Conservation (phyloP, 805 yeast genomes). For the Schwanniomyces pseudopolymorphus region DNA sequence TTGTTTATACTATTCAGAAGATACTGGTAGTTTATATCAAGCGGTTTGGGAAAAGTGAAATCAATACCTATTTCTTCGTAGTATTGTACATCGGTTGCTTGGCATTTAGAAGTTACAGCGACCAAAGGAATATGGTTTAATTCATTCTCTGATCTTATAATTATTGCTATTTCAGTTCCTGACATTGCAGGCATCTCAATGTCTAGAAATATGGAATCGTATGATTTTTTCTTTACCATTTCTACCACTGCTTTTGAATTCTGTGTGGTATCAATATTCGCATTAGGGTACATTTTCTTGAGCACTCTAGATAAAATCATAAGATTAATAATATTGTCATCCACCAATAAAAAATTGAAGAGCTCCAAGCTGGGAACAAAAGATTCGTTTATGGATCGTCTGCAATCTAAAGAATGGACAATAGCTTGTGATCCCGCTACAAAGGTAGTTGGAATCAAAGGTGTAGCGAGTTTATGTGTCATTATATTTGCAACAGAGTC, state of each 20-base stretch:
- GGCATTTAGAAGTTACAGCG: slow-evolving; percentile 40
- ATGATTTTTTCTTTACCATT: slow-evolving; percentile 13
- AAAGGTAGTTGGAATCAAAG: neutral
- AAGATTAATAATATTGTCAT: slow-evolving; percentile 42
- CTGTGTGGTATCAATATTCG: slow-evolving; percentile 24
- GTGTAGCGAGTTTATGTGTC: neutral
- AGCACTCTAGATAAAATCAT: slow-evolving; percentile 34
- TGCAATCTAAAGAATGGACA: neutral
- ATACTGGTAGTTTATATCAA: slow-evolving; percentile 16
- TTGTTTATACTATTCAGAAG: slow-evolving; percentile 3
- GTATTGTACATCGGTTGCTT: slow-evolving; percentile 24
- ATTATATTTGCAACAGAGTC: neutral
- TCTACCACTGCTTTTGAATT: slow-evolving; percentile 29
- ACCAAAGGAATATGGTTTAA: slow-evolving; percentile 28
- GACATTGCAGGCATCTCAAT: slow-evolving; percentile 46
- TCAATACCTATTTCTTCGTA: slow-evolving; percentile 40
- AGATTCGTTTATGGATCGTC: neutral
- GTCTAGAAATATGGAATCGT: slow-evolving; percentile 39
- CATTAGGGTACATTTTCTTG: slow-evolving; percentile 32
- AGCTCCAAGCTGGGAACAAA: neutral
- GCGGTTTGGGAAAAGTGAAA: slow-evolving; percentile 41
- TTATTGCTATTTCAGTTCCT: slow-evolving; percentile 37
- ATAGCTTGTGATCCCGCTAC: neutral
- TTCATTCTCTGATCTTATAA: slow-evolving; percentile 11
- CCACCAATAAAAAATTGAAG: slow-evolving; percentile 31